These are phyloP conservation scores for Penicillium concentricum DNA, from an alignment of 2,329 filamentous ascomycete species.

Conservation along the genomic window DNA sequence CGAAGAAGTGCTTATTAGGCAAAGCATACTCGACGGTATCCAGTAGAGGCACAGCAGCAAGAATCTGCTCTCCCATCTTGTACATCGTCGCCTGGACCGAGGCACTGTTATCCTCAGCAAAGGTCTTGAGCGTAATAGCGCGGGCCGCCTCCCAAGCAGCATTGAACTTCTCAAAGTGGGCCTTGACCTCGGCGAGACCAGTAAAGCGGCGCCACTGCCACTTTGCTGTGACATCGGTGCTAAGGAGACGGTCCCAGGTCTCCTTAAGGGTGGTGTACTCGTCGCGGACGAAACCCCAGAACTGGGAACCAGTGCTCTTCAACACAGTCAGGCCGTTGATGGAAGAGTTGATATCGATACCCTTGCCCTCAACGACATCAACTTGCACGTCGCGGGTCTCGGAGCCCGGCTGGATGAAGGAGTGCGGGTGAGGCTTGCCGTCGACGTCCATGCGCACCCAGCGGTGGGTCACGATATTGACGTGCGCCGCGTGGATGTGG, in stretches of 20 bases:
- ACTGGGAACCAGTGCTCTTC: slow-evolving; percentile 94
- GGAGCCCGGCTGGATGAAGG: slow-evolving; percentile 84
- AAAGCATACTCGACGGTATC: slow-evolving; percentile 76
- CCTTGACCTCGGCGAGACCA: slow-evolving; percentile 65
- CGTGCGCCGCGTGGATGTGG: slow-evolving; percentile 82
- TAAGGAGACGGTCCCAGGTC: slow-evolving; percentile 92
- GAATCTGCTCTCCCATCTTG: slow-evolving; percentile 90
- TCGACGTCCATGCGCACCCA: slow-evolving; percentile 89
- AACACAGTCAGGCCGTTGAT: slow-evolving; percentile 83
- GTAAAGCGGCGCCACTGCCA: slow-evolving; percentile 83
- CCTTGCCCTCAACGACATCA: slow-evolving; percentile 63
- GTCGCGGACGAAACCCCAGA: slow-evolving; percentile 90
- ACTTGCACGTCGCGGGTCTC: slow-evolving; percentile 84
- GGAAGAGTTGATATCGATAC: slow-evolving; percentile 72
- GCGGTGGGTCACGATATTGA: slow-evolving; percentile 79
- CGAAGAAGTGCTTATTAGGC: slow-evolving; percentile 99
- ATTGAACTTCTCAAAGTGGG: slow-evolving; percentile 68
- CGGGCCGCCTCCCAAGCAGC: slow-evolving; percentile 74
- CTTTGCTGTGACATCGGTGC: slow-evolving; percentile 81
- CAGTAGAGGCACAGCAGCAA: slow-evolving; percentile 70
- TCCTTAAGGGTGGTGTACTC: slow-evolving; percentile 90
- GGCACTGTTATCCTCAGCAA: slow-evolving; percentile 85
- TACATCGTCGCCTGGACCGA: slow-evolving; percentile 99
- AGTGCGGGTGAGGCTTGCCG: slow-evolving; percentile 90
- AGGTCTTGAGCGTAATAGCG: slow-evolving; percentile 82